Base-by-base conservation (phyloP, 1,139 yeast genomes). In the Diutina sp. region DNA sequence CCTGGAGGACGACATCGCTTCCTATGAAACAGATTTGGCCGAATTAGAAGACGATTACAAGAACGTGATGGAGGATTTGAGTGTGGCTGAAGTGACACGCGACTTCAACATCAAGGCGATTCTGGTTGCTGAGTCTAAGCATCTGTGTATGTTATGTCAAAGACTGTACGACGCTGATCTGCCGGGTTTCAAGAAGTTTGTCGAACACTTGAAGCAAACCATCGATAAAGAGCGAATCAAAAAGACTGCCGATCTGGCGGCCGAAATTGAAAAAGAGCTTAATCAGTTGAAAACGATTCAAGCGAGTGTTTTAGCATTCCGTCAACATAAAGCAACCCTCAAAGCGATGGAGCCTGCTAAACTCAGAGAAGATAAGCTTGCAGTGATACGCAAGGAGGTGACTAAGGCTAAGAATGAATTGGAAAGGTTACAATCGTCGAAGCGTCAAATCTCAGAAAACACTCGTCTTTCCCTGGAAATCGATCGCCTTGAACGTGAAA, bases 41-140 rank as follows among this genome's bases (percentile, higher is more conserved):
- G 85, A 81, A 28, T 72, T 84, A 30, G 90, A 53, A 63, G 77
- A 75, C 16, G 85, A 85, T 56, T 81, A 80, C 61, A 76, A 78
- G 56, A 77, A 76, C 30, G 82, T 87, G 0, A 69, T 82, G 46
- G 86, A 84, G 61, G 83, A 85, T 57, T 67, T 80, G 35, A 86
- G 85, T 62, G 80, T 87, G 60, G 79, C 79, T 41, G 84, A 83
- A 57, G 85, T 87, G 1, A 83, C 90, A 1, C 73, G 80, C 51
- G 81, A 79, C 55, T 87, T 84, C 66, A 85, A 87, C 61, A 67
- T 76, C 38, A 82, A 73, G 53, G 95, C 95, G 0, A 67, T 86
- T 18, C 79, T 80, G 53, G 69, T 82, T 56, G 90, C 93, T 0
- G 72, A 81, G 53, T 66, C 66, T 6, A 76, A 76, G 16, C 75